Percentiles rank a stretch among this genome's conserved stretches.
Evolutionary conservation across 176 grass and related monocot species (phyloP).

Genomic region (Metroxylon sagu): DNA sequence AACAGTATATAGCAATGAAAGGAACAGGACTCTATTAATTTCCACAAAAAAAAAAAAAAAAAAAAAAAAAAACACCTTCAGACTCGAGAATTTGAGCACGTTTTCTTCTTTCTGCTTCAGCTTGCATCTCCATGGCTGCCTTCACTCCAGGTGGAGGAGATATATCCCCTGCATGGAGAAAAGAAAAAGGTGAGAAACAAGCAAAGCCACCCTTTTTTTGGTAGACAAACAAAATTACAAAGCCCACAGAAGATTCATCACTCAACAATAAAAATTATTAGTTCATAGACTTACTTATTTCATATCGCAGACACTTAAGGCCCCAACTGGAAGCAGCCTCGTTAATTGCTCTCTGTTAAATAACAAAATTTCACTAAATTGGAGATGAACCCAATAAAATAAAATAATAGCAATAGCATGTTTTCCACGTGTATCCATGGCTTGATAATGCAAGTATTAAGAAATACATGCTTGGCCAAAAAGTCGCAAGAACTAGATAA

Average conservation of each 20-base stretch:
- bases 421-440: no score
- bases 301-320: constrained; percentile 87
- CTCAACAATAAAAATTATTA: no score
- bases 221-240: no score
- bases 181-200: not conserved
- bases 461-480: no score
- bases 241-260: no score
- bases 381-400: no score
- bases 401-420: no score
- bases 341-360: constrained; percentile 67
- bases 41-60: constrained; percentile 3
- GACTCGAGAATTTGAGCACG: constrained; percentile 93
- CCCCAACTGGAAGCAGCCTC: constrained; percentile 84
- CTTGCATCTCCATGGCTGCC: constrained; percentile 98
- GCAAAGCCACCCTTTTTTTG: no score
- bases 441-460: no score
- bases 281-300: constrained; percentile 55
- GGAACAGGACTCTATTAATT: no score
- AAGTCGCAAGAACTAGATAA: no score
- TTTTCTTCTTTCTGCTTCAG: constrained; percentile 93
- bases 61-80: constrained; percentile 49
- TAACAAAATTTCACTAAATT: no score
- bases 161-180: constrained; percentile 62
- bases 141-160: constrained; percentile 72
- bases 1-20: not conserved